Conservation (phyloP, 2,329 filamentous ascomycete genomes). For the Colletotrichum sp. region DNA sequence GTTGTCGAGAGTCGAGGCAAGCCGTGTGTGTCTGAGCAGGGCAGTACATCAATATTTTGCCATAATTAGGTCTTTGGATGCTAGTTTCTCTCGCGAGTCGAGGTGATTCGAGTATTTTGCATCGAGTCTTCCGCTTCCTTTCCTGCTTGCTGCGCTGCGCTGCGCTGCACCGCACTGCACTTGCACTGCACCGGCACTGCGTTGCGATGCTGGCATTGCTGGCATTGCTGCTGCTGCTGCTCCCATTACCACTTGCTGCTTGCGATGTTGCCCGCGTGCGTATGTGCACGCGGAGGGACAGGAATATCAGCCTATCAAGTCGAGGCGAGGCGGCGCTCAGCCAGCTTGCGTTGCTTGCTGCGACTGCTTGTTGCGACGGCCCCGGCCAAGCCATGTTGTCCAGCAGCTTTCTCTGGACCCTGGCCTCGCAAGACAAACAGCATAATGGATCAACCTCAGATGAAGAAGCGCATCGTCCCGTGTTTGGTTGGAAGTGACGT, state of each 20-base stretch:
- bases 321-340: not conserved
- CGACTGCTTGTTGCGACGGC: not conserved
- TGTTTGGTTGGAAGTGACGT: constrained; percentile 5
- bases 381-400: not conserved
- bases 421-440: not conserved
- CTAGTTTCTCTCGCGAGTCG: not conserved
- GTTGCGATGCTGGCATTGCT: not conserved
- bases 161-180: not conserved
- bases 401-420: not conserved
- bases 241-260: not conserved
- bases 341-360: not conserved
- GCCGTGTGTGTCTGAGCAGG: constrained; percentile 4
- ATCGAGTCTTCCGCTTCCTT: not conserved
- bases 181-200: not conserved
- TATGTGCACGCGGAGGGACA: not conserved
- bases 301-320: constrained; percentile 18
- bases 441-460: not conserved
- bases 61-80: constrained; percentile 18
- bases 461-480: constrained; percentile 3
- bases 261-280: constrained; percentile 14
- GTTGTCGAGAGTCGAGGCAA: constrained; percentile 14
- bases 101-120: not conserved
- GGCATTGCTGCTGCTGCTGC: not conserved
- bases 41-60: constrained; percentile 23
- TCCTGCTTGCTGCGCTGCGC: not conserved